Percentiles rank a stretch among this genome's conserved stretches.
Evolutionary conservation across 768 basidiomycete genomes (phyloP).

Genomic region (Brasilioporus rufonigricans): DNA sequence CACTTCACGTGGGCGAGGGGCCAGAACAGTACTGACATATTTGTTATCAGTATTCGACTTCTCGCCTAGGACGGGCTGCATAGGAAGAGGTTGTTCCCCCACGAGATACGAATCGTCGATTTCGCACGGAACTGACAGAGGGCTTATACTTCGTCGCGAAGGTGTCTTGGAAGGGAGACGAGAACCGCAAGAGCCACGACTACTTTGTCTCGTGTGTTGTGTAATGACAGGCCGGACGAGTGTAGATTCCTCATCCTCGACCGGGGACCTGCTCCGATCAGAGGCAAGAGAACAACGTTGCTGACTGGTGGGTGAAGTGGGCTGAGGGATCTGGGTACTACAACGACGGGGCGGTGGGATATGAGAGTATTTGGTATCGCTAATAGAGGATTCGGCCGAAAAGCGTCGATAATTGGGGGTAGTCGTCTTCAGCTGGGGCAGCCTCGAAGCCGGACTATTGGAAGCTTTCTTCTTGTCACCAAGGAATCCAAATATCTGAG

Average conservation of each 20-base stretch:
- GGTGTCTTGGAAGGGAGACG: constrained; percentile 36
- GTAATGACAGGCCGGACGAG: neutral
- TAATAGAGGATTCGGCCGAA: constrained; percentile 23
- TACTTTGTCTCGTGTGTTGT: constrained; percentile 22
- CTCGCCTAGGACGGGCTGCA: constrained; percentile 9
- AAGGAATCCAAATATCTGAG: constrained; percentile 74
- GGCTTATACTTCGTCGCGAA: constrained; percentile 29
- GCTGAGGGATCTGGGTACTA: constrained; percentile 12
- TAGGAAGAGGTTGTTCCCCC: neutral
- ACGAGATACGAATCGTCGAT: neutral
- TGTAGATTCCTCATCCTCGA: constrained; percentile 1
- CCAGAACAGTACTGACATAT: neutral
- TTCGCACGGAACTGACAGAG: constrained; percentile 6
- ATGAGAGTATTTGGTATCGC: constrained; percentile 25
- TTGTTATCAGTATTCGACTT: constrained; percentile 15
- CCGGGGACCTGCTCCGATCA: constrained; percentile 8
- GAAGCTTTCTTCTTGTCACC: constrained; percentile 43
- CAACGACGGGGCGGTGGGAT: constrained; percentile 13
- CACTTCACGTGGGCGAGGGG: constrained; percentile 9
- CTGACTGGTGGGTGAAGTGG: constrained; percentile 8
- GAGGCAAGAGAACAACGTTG: constrained; percentile 16
- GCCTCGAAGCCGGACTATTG: constrained; percentile 33
- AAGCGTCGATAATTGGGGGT: constrained; percentile 18
- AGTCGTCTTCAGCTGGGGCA: constrained; percentile 30
- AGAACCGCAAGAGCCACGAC: constrained; percentile 44